Evolutionary conservation across 768 basidiomycete species (phyloP), one percentile per base, ranked within the genome.

Genomic region (Flagelloscypha sp.): DNA sequence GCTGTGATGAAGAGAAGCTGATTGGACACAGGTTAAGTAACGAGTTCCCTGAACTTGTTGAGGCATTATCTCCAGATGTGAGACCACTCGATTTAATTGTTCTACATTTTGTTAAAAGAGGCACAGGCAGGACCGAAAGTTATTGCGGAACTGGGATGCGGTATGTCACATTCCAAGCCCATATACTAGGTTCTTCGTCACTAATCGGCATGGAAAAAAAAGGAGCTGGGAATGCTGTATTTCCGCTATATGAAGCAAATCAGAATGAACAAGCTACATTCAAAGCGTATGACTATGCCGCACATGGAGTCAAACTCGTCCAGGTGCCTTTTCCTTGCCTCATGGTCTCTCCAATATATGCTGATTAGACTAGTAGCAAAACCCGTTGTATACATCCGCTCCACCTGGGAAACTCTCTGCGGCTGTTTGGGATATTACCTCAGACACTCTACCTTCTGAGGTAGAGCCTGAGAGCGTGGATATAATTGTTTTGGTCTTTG

Each of bases 151-250:
- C 73, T 97, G 18, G 95, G 95, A 16, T 97, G 93, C 53, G 92
- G 84, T 84, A 42, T 44, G 73, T 52, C n/a, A n/a, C n/a, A 10
- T 5, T 13, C 31, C 34, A 48, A 7, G 44, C 32, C n/a, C 25
- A 19, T 5, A 9, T 44, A 39, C 36, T 39, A 43, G 9, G 7
- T 16, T 16, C 16, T 24, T 10, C 20, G 24, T 19, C 16, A 11
- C 12, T 27, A 7, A 19, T 35, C 13, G n/a, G 28, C 7, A 9
- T 10, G 25, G 18, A n/a, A 21, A 24, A n/a, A 5, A 13, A 20
- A 87, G 92, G 94, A 27, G 88, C 89, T 13, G 95, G 95, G n/a
- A 95, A 94, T 53, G 82, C 90, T 5, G 74, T 90, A 1, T 95
- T 92, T 49, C 95, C 95, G 0, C 64, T 99, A 2, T 65, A 95